Evolutionary conservation across 352 stramenopile genomes (phyloP).

Genomic region (Pseudoperonospora humuli): DNA sequence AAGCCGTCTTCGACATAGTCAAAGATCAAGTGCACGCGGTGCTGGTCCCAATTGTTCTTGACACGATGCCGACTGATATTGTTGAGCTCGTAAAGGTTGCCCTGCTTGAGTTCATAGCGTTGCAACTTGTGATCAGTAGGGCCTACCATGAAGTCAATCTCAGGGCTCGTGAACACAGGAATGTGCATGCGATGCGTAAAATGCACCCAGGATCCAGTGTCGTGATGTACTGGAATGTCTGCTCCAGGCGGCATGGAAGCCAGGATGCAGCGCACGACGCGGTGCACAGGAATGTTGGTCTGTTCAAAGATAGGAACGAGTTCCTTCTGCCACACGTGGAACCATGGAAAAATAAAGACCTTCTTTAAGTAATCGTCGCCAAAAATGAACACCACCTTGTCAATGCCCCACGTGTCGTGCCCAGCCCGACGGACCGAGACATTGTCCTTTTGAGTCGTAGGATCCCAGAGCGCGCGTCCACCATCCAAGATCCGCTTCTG

Average conservation of each 20-base stretch:
- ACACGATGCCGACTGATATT: slow-evolving; percentile 96
- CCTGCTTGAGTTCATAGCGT: slow-evolving; percentile 89
- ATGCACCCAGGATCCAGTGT: slow-evolving; percentile 95
- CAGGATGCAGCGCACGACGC: slow-evolving; percentile 92
- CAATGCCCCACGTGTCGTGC: slow-evolving; percentile 97
- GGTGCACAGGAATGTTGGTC: slow-evolving; percentile 74
- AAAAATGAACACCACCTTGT: slow-evolving; percentile 97
- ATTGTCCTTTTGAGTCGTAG: slow-evolving; percentile 69
- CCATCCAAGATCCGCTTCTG: slow-evolving; percentile 46
- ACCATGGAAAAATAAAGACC: slow-evolving; percentile 95
- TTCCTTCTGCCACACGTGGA: slow-evolving; percentile 71
- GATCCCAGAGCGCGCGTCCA: slow-evolving; percentile 57
- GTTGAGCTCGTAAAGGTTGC: slow-evolving; percentile 97
- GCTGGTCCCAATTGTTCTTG: slow-evolving; percentile 86
- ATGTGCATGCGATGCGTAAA: slow-evolving; percentile 96
- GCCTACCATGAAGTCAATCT: slow-evolving; percentile 82
- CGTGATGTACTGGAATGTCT: slow-evolving; percentile 95
- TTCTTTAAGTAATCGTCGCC: slow-evolving; percentile 97
- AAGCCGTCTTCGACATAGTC: slow-evolving; percentile 93
- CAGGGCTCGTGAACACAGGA: slow-evolving; percentile 86
- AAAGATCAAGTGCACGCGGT: slow-evolving; percentile 97
- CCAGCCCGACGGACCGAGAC: slow-evolving; percentile 89
- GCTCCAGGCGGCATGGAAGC: slow-evolving; percentile 92
- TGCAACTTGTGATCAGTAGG: slow-evolving; percentile 76
- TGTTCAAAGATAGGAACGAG: slow-evolving; percentile 86